Evolutionary conservation across 208 protist genomes (phyloP).

Genomic region (Acanthamoeba royreba): DNA sequence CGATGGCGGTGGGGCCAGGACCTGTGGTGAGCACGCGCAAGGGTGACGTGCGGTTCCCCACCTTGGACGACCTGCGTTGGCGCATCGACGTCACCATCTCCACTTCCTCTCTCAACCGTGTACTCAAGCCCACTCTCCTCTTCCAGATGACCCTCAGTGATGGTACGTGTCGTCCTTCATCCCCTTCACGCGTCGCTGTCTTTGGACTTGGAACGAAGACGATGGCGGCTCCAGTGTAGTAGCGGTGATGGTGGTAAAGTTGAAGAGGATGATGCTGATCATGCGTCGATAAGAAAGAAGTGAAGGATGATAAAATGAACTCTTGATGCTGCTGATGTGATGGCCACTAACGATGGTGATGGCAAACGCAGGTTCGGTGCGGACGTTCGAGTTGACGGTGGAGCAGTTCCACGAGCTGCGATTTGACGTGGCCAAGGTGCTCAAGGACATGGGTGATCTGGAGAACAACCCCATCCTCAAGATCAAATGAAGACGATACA

Average conservation of each 20-base stretch:
- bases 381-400: slow-evolving; percentile 56
- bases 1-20: not conserved
- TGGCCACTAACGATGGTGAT: no score
- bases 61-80: slow-evolving; percentile 48
- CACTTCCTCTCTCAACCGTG: slow-evolving; percentile 38
- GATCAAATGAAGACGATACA: not conserved
- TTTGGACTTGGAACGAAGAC: no score
- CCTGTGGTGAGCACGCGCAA: not conserved
- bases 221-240: no score
- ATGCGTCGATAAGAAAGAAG: no score
- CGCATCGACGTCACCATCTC: slow-evolving; percentile 60
- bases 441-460: slow-evolving; percentile 61
- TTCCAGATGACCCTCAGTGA: slow-evolving; percentile 39
- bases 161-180: not conserved
- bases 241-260: no score
- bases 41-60: slow-evolving; percentile 28
- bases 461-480: slow-evolving; percentile 58
- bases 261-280: no score
- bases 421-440: slow-evolving; percentile 56
- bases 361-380: slow-evolving; percentile 40
- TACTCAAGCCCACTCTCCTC: slow-evolving; percentile 40
- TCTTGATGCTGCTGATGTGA: no score
- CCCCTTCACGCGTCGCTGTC: no score
- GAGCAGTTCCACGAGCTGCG: slow-evolving; percentile 64
- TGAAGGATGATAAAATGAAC: no score